phyloP scores from a whole-genome alignment of 129 eudicot species.

The Logfia minima region DNA sequence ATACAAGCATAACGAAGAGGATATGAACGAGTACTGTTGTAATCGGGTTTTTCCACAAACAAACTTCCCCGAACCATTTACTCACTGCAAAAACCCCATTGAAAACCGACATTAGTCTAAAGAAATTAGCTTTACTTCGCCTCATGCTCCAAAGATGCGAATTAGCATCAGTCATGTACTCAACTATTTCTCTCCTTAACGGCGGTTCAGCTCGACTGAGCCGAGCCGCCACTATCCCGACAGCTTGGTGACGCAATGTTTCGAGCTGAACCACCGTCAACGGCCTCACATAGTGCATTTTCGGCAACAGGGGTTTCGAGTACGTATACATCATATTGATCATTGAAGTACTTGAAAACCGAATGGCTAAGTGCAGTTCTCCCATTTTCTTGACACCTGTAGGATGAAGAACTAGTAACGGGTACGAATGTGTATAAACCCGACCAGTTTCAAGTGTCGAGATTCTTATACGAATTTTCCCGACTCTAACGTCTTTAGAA shows the following conservation, averaged over 20 bases:
- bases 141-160: constrained; percentile 98
- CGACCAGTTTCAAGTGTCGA: constrained; percentile 92
- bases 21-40: constrained; percentile 71
- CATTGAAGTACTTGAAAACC: constrained; percentile 71
- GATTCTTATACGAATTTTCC: constrained; percentile 81
- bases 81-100: constrained; percentile 51
- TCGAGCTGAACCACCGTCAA: constrained; percentile 62
- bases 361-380: constrained; percentile 79
- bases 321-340: constrained; percentile 67
- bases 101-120: constrained; percentile 63
- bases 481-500: constrained; percentile 54
- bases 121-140: constrained; percentile 85
- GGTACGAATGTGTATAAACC: constrained; percentile 84
- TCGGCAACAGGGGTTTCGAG: constrained; percentile 72
- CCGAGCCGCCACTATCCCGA: constrained; percentile 68
- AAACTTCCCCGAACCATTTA: constrained; percentile 77
- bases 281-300: constrained; percentile 85
- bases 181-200: constrained; percentile 67
- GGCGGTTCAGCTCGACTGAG: constrained; percentile 90
- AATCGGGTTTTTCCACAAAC: constrained; percentile 65
- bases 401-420: constrained; percentile 76
- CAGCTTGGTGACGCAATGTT: constrained; percentile 72
- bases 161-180: constrained; percentile 84
- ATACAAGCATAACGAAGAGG: constrained; percentile 68
- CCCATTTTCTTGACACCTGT: constrained; percentile 95